Conservation (phyloP, 73 alveolate genomes). For the Uronychia binucleata region DNA sequence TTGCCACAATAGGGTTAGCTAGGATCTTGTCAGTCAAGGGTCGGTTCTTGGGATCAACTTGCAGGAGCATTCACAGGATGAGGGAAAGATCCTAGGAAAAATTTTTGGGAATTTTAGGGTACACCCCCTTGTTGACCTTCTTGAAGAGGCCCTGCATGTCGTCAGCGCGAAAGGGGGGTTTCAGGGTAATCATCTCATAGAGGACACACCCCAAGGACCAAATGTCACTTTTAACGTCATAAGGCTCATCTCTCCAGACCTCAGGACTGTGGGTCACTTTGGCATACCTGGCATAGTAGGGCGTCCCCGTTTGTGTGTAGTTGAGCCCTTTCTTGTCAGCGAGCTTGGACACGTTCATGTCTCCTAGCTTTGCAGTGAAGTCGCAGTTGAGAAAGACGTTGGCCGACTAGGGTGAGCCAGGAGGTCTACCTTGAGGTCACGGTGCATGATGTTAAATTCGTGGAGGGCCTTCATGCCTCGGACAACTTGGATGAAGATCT, state of each 20-base stretch:
- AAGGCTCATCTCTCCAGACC: conserved; percentile 80
- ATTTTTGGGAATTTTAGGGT: conserved; percentile 61
- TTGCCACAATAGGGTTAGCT: conserved; percentile 53
- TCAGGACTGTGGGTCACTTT: too few relatives aligned
- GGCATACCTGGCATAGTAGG: conserved; percentile 80
- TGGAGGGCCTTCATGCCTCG: conserved; percentile 72
- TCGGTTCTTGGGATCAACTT: conserved; percentile 57
- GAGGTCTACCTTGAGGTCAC: conserved; percentile 52
- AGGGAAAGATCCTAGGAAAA: conserved; percentile 60
- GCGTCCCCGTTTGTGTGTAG: conserved; percentile 79
- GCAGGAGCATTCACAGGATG: conserved; percentile 49
- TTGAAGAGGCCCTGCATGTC: conserved; percentile 78
- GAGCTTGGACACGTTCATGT: conserved; percentile 72
- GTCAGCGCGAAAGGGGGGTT: conserved; percentile 77
- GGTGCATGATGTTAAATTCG: conserved; percentile 69
- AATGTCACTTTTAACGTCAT: conserved; percentile 74
- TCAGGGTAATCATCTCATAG: conserved; percentile 70
- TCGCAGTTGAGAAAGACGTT: conserved; percentile 65
- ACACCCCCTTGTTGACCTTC: conserved; percentile 62
- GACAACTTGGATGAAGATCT: conserved; percentile 52
- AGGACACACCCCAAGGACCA: conserved; percentile 83
- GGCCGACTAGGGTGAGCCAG: conserved; percentile 29
- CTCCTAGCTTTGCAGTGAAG: conserved; percentile 76
- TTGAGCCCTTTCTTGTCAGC: conserved; percentile 58
- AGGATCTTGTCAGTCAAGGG: conserved; percentile 72